Evolutionary conservation across 2,329 filamentous ascomycete genomes (phyloP).

Genomic region (Trichoderma sp.): DNA sequence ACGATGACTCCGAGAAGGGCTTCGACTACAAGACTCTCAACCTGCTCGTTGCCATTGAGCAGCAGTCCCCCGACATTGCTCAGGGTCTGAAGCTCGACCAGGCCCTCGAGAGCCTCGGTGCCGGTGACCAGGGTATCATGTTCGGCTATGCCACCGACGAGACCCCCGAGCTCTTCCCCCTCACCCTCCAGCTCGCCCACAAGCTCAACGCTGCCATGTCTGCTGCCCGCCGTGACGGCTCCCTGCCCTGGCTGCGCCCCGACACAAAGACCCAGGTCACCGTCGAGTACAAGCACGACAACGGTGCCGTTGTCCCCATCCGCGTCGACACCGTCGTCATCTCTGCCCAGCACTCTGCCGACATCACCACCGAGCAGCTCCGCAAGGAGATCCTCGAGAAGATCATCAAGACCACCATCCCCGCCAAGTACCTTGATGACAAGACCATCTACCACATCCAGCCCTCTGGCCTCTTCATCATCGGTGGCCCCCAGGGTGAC

Average conservation of each 20-base stretch:
- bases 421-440: conserved; percentile 87
- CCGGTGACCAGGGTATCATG: conserved; percentile 99
- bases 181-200: conserved; percentile 93
- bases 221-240: conserved; percentile 82
- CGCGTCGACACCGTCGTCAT: conserved; percentile 97
- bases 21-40: conserved; percentile 99
- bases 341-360: conserved; percentile 88
- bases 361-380: conserved; percentile 87
- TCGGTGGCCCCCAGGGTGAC: conserved; percentile 98
- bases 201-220: conserved; percentile 97
- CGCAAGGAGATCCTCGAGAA: conserved; percentile 95
- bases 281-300: conserved; percentile 96
- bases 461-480: conserved; percentile 98
- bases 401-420: conserved; percentile 95
- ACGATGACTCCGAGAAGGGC: conserved; percentile 94
- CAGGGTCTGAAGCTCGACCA: conserved; percentile 98
- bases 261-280: conserved; percentile 99
- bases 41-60: conserved; percentile 97
- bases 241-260: conserved; percentile 90
- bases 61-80: conserved; percentile 98
- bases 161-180: conserved; percentile 93
- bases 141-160: conserved; percentile 99
- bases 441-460: conserved; percentile 98
- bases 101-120: conserved; percentile 95
- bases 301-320: conserved; percentile 87